Percentiles rank a stretch among this genome's conserved stretches.
Conservation (phyloP, 129 eudicot species). For the Helianthus tuberosus region DNA sequence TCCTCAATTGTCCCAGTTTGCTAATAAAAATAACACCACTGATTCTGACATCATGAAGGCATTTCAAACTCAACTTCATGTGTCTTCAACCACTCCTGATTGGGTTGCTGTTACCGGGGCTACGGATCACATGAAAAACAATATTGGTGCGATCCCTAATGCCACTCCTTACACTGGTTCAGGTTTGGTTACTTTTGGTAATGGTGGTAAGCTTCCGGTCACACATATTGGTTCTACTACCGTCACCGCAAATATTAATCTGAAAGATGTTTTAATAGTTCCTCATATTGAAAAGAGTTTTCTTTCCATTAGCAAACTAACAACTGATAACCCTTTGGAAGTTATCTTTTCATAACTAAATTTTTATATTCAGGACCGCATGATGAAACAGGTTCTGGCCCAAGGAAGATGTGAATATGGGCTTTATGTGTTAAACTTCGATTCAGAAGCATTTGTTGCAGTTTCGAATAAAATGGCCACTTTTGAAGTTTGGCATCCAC, state of each 20-base stretch:
- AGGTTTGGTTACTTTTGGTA: neutral
- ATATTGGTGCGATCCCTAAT: neutral
- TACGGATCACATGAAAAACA: neutral
- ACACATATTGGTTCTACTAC: neutral
- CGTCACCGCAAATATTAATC: neutral
- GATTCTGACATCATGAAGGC: neutral
- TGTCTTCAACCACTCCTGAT: neutral
- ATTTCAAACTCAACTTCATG: neutral
- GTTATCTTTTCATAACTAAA: neutral
- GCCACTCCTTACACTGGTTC: neutral
- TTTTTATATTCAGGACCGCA: neutral
- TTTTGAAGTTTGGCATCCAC: too few relatives aligned
- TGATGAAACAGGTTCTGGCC: neutral
- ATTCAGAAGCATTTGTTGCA: too few relatives aligned
- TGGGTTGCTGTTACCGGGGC: neutral
- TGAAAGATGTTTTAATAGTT: neutral
- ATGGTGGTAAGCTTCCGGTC: neutral
- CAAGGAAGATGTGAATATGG: constrained; percentile 6
- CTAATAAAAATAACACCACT: neutral
- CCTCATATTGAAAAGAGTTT: neutral
- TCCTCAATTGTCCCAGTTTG: neutral
- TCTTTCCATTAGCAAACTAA: neutral
- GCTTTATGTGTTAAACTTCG: neutral
- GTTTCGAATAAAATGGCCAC: too few relatives aligned
- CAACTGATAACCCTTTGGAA: neutral